phyloP scores from a whole-genome alignment of 164 flowering plant species.

The Tetrastigma voinierianum region DNA sequence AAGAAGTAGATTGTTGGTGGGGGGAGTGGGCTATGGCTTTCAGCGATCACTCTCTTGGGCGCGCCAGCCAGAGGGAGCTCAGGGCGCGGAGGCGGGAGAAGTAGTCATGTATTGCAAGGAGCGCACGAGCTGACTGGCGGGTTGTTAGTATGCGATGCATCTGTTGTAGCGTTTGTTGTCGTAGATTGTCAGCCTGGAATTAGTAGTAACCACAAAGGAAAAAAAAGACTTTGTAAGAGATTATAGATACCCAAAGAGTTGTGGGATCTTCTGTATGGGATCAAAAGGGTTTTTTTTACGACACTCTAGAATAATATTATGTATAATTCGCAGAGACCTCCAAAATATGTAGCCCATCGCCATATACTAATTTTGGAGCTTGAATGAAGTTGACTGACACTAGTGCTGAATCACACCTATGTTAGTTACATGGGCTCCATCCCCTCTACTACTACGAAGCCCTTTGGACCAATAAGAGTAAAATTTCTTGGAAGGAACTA shows the following conservation, averaged over 20 bases:
- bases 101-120: conserved; percentile 40
- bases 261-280: no score
- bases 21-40: not conserved
- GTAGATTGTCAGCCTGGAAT: conserved; percentile 42
- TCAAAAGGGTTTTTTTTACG: not conserved
- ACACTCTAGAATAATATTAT: no score
- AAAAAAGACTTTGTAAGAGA: not conserved
- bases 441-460: no score
- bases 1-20: not conserved
- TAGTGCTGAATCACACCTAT: no score
- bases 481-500: no score
- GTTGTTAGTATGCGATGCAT: conserved; percentile 41
- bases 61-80: conserved; percentile 49
- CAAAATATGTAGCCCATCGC: no score
- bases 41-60: conserved; percentile 44
- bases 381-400: no score
- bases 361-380: no score
- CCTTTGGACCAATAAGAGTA: no score
- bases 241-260: not conserved
- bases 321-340: no score
- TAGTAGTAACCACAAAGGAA: not conserved
- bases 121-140: conserved; percentile 46
- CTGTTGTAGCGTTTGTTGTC: conserved; percentile 45
- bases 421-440: no score
- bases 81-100: conserved; percentile 45